phyloP scores from a whole-genome alignment of 306 rosid genomes.

The cucumber (Cucumis sativus) region Cucumber_9930_V3 NC_026659.2:4341001-4341500 shows the following conservation, averaged over 20 bases:
- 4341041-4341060: background rate
- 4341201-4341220: constrained; percentile 30
- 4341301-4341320: constrained; percentile 60
- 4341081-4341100: background rate
- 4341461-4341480: constrained; percentile 84
- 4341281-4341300: constrained; percentile 51
- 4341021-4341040: background rate
- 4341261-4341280: constrained; percentile 32
- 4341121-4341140: background rate
- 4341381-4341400: constrained; percentile 78
- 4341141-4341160: background rate
- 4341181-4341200: constrained; percentile 47
- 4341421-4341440: constrained; percentile 73
- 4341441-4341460: constrained; percentile 71
- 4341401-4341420: constrained; percentile 79
- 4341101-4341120: background rate
- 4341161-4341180: constrained; percentile 39
- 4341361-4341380: constrained; percentile 42
- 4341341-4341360: constrained; percentile 55
- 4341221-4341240: constrained; percentile 48
- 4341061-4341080: background rate
- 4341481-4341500: constrained; percentile 75
- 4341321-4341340: constrained; percentile 54
- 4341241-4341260: constrained; percentile 51
- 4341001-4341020: background rate